Base-by-base conservation (phyloP, 345 rosid species). In the Hypericum androsaemum region DNA sequence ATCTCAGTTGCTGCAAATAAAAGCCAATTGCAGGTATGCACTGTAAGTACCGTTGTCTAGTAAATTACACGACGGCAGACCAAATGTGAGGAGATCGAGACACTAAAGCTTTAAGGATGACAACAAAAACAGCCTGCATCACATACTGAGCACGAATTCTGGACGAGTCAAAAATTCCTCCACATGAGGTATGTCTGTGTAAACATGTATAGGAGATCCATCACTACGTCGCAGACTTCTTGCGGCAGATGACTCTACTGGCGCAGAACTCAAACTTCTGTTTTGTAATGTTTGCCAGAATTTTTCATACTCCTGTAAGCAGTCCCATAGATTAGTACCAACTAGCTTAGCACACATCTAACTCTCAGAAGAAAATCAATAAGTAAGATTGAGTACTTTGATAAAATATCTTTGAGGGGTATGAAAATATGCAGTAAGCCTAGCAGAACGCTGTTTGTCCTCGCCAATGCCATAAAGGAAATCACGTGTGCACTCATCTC, bases 361-460 rank as follows among this genome's bases (percentile, higher is more conserved):
- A 64, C 5, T 47, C 22, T 10, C 40, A 63, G 56, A 42, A 6
- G 36, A 62, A 63, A 56, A 10, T 46, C 32, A 42, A 32, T 42
- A 41, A 22, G 36, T 7, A 43, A 14, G 12, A 51, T 54, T 46
- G 52, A 40, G 12, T 81, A 87, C 98, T 57, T 81, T 66, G 57
- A 84, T 75, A 68, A 87, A 90, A 66, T 81, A 90, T 55, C 64
- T 72, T 56, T 84, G 73, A 15, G 95, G 96, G 38, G 98, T 83
- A 10, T 77, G 75, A 68, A 90, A 90, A 88, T 89, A 88, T 55
- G 96, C 96, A 16, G 89, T 83, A 54, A 90, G 86, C 71, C 98
- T 74, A 51, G 95, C 83, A 53, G 98, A 90, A 13, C 89, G 86
- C 39, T 87, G 98, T 59, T 81, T 84, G 64, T 84, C 94, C 75